Percentiles rank a stretch among this genome's conserved stretches.
Conservation (phyloP, 2,329 filamentous ascomycete species). For the Fusarium begoniae region DNA sequence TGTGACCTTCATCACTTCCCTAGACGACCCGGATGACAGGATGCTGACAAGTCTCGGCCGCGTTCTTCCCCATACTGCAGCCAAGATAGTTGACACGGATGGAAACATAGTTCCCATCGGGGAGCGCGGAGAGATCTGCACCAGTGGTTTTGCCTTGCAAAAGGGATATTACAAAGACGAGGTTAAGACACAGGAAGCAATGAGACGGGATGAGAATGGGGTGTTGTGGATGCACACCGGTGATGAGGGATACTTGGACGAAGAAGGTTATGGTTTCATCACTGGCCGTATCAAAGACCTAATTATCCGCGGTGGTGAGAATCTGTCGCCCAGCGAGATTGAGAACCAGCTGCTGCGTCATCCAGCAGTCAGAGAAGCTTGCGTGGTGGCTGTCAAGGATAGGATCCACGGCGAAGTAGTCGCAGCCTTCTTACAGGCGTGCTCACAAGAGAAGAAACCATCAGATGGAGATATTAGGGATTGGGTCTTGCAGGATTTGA, state of each 20-base stretch:
- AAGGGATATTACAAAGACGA: not conserved
- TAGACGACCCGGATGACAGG: not conserved
- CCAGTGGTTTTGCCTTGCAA: not conserved
- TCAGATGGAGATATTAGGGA: not conserved
- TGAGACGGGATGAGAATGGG: not conserved
- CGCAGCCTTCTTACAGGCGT: not conserved
- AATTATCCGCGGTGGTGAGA: not conserved
- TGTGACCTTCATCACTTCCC: not conserved
- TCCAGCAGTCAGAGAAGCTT: not conserved
- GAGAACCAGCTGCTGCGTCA: not conserved
- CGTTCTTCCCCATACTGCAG: not conserved
- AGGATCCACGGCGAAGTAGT: not conserved
- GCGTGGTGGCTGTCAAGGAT: not conserved
- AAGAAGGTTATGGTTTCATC: not conserved
- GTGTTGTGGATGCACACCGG: not conserved
- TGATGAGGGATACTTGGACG: not conserved
- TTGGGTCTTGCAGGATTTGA: not conserved
- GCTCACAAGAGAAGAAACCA: not conserved
- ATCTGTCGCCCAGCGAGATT: not conserved
- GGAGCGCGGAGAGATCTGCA: not conserved
- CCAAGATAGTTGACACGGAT: not conserved
- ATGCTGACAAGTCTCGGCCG: not conserved
- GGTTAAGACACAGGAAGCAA: not conserved
- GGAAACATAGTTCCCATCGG: not conserved
- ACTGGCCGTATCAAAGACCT: not conserved